Evolutionary conservation across 106 monocot genomes (phyloP).

Genomic region (Dendrobium nobile): DNA sequence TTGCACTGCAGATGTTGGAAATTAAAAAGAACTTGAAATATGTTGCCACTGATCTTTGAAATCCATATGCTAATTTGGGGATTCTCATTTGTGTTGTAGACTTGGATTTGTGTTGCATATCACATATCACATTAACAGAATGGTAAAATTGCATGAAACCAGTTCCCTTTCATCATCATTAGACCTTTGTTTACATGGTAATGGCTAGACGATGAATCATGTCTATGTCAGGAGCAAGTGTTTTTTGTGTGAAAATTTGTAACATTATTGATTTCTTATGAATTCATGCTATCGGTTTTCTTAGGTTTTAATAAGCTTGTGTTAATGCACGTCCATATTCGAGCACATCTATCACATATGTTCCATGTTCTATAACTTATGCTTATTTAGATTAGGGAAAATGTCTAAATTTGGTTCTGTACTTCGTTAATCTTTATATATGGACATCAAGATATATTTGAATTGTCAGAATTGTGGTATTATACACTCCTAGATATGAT

Average conservation of each 20-base stretch:
- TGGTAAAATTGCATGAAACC: background rate
- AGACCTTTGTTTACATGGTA: background rate
- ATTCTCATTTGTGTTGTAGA: background rate
- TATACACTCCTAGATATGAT: background rate
- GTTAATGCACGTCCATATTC: background rate
- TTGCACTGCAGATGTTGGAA: background rate
- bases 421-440: background rate
- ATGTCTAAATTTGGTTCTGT: background rate
- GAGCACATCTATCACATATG: background rate
- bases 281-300: too few relatives aligned
- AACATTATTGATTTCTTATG: background rate
- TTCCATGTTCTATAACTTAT: background rate
- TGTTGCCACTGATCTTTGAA: background rate
- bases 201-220: background rate
- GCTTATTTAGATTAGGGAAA: background rate
- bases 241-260: background rate
- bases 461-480: background rate
- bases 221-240: background rate
- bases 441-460: background rate
- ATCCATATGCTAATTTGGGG: background rate
- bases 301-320: background rate
- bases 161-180: background rate
- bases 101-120: background rate
- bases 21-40: background rate
- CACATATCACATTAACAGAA: background rate